Base-by-base conservation (phyloP, 345 rosid genomes). In the Arabis alpina region DNA sequence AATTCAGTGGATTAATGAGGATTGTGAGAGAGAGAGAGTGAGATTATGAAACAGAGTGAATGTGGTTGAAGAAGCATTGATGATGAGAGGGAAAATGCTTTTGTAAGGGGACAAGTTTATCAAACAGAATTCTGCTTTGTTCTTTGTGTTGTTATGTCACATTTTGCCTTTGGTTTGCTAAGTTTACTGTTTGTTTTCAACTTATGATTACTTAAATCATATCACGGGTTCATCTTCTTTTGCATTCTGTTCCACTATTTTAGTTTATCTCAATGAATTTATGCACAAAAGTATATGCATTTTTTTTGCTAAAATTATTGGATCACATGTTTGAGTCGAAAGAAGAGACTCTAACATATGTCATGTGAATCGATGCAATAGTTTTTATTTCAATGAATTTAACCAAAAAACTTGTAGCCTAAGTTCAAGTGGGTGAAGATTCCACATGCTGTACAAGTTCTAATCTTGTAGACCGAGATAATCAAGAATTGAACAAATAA, bases 31-130 rank as follows among this genome's bases (percentile, higher is more conserved):
- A 2, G 51, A 36, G 72, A 47, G 58, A 58, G 14, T 0, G 54
- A 54, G 62, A 16, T 51, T 50, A 51, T 27, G 67, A 52, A 12
- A 59, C 30, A 52, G 71, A 64, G 60, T 40, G 66, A 42, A 50
- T 66, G 41, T 74, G 55, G 77, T 74, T 74, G 77, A 66, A 74
- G 61, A 66, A 74, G 72, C 77, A 74, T 64, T 72, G 65, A 66
- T 74, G 67, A 50, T 53, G 41, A 40, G 74, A 47, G 23, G 56
- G 56, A 41, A 39, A 57, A 16, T 52, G 62, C 23, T 37, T 63
- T 34, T 25, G 49, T 51, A 11, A 12, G 76, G 64, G 77, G 71
- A 66, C 66, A 74, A 66, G 55, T 14, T 74, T 66, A 66, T 72
- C 58, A 42, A 66, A 65, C 24, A 24, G 57, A 47, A 64, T 34